Evolutionary conservation across 2,329 filamentous ascomycete genomes (phyloP).

Genomic region (Xenoacremonium recifei): DNA sequence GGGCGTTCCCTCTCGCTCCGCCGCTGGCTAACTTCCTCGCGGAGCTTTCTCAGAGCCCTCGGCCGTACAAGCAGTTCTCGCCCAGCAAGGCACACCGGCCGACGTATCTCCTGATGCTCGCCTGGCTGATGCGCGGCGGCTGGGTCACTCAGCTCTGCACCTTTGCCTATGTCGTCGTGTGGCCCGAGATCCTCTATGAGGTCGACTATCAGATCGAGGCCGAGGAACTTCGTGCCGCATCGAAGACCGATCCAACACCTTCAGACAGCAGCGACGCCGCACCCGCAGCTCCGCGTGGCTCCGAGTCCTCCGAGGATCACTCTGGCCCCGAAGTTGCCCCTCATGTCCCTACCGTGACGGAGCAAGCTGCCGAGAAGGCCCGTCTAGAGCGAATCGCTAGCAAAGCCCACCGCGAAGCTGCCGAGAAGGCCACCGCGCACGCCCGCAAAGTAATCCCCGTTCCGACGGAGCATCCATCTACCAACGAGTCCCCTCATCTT

Average conservation of each 20-base stretch:
- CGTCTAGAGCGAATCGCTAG: slow-evolving; percentile 58
- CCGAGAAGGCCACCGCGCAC: slow-evolving; percentile 56
- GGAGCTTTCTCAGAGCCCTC: slow-evolving; percentile 74
- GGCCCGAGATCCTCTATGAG: slow-evolving; percentile 77
- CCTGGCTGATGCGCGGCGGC: slow-evolving; percentile 87
- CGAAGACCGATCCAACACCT: slow-evolving; percentile 19
- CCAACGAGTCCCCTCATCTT: slow-evolving; percentile 58
- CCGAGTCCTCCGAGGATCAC: slow-evolving; percentile 26
- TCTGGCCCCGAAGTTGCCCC: slow-evolving; percentile 18
- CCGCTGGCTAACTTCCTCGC: slow-evolving; percentile 85
- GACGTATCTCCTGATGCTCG: slow-evolving; percentile 85
- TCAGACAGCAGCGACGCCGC: slow-evolving; percentile 21
- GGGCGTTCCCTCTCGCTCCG: slow-evolving; percentile 79
- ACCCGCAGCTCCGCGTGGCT: slow-evolving; percentile 19
- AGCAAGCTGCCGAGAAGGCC: slow-evolving; percentile 60
- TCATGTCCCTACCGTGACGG: slow-evolving; percentile 42
- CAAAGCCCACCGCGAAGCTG: slow-evolving; percentile 52
- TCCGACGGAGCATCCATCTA: slow-evolving; percentile 53
- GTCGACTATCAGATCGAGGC: slow-evolving; percentile 71
- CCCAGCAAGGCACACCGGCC: slow-evolving; percentile 85
- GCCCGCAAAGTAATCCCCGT: slow-evolving; percentile 48
- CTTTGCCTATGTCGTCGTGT: slow-evolving; percentile 85
- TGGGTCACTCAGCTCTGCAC: slow-evolving; percentile 94
- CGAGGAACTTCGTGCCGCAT: slow-evolving; percentile 54
- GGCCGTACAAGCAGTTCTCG: slow-evolving; percentile 79